A percentile compares a stretch with the other conserved stretches of the same genome.
Conservation (phyloP, 495 filamentous ascomycete genomes). For the Neurospora sublineolata region DNA sequence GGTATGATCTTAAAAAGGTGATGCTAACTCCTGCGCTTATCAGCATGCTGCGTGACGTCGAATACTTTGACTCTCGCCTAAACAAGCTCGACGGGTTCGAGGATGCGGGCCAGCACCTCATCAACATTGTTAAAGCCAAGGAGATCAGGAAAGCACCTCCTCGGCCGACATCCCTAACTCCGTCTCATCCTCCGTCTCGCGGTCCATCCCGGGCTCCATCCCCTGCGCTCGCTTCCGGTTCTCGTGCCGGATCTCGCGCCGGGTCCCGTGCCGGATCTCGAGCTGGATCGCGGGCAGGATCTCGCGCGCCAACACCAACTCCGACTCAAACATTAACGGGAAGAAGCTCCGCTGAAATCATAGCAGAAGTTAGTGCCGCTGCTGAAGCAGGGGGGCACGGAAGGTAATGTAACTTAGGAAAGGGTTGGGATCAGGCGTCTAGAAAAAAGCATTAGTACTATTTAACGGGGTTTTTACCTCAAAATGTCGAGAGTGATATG, state of each 20-base stretch:
- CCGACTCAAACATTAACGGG: neutral
- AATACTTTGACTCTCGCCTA: slow-evolving; percentile 62
- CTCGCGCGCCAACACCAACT: neutral
- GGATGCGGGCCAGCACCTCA: slow-evolving; percentile 54
- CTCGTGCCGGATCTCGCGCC: neutral
- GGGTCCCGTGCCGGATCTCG: neutral
- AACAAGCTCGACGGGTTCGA: slow-evolving; percentile 72
- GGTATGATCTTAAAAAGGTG: too few relatives aligned
- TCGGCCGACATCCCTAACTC: neutral
- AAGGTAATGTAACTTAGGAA: neutral
- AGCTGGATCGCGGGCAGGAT: neutral
- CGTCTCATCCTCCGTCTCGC: neutral
- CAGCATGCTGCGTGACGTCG: slow-evolving; percentile 72
- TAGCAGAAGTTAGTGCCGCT: neutral
- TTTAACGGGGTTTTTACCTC: neutral
- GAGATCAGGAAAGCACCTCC: slow-evolving; percentile 19
- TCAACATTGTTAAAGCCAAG: slow-evolving; percentile 58
- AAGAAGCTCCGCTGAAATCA: neutral
- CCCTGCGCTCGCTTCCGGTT: neutral
- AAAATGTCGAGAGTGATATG: neutral
- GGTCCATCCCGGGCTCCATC: slow-evolving; percentile 3
- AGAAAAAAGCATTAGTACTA: neutral
- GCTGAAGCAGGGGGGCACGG: neutral
- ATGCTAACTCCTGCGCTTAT: slow-evolving; percentile 8
- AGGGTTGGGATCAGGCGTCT: neutral